Evolutionary conservation across 1,284 basidiomycete genomes (phyloP).

Genomic region (Anthracocystis panici-leucophaei): DNA sequence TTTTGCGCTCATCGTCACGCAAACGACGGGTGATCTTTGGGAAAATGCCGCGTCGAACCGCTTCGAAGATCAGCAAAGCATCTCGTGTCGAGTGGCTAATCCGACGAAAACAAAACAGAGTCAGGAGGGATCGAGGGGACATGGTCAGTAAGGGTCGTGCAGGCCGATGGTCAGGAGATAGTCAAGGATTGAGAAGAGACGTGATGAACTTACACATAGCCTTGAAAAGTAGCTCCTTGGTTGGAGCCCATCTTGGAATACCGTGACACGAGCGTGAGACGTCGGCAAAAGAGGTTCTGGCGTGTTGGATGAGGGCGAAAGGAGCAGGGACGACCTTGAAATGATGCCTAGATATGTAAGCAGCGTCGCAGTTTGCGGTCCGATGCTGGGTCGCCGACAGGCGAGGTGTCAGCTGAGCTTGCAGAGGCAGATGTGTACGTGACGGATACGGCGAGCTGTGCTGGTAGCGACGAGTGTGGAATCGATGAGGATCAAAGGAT

Average conservation of each 20-base stretch:
- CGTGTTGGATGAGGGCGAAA: not conserved
- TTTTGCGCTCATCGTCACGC: constrained; percentile 86
- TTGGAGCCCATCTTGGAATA: constrained; percentile 22
- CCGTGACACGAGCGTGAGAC: not conserved
- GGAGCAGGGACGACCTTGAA: not conserved
- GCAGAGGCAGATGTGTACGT: not conserved
- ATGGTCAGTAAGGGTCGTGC: not conserved
- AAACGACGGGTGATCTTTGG: constrained; percentile 93
- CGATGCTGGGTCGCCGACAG: not conserved
- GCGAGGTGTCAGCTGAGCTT: not conserved
- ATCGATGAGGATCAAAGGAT: not conserved
- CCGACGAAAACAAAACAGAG: constrained; percentile 70
- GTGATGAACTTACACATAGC: constrained; percentile 25
- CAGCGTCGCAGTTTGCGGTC: not conserved
- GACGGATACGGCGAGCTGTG: too few species aligned
- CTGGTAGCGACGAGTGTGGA: too few species aligned
- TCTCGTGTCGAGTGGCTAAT: constrained; percentile 92
- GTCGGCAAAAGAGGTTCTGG: not conserved
- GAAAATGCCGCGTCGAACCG: constrained; percentile 87
- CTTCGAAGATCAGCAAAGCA: constrained; percentile 94
- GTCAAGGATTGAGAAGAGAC: not conserved
- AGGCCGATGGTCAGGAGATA: not conserved
- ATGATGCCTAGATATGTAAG: constrained; percentile 16
- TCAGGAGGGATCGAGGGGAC: not conserved
- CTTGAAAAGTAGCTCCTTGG: constrained; percentile 29